Conservation (phyloP, 805 yeast species). For the Candida michaelii region DNA sequence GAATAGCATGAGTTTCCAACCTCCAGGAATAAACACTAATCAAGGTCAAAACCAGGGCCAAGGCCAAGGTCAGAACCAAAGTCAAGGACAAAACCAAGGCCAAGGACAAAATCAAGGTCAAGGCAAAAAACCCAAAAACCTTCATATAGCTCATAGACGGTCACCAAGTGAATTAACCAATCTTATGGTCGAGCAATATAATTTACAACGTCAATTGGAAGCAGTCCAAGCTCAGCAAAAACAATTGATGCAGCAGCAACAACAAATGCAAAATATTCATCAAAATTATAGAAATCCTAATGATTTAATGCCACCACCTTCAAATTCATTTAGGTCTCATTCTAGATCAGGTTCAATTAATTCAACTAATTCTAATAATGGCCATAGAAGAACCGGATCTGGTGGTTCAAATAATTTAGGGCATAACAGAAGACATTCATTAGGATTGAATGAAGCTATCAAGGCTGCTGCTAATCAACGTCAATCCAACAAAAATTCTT, state of each 20-base stretch:
- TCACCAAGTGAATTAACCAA: constrained; percentile 95
- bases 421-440: constrained; percentile 87
- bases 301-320: constrained; percentile 23
- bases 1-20: constrained; percentile 1
- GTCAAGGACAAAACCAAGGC: not conserved
- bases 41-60: not conserved
- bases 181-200: constrained; percentile 88
- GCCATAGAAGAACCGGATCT: constrained; percentile 38
- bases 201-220: constrained; percentile 89
- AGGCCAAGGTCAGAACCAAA: not conserved
- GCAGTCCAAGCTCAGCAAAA: constrained; percentile 90
- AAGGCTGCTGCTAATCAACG: constrained; percentile 94
- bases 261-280: constrained; percentile 40
- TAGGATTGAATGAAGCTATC: constrained; percentile 89
- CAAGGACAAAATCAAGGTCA: not conserved
- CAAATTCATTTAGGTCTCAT: constrained; percentile 21
- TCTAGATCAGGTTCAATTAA: constrained; percentile 33
- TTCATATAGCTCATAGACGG: constrained; percentile 95
- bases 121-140: constrained; percentile 30
- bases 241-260: constrained; percentile 79
- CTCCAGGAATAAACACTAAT: not conserved
- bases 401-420: constrained; percentile 43
- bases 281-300: constrained; percentile 50
- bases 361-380: constrained; percentile 8
- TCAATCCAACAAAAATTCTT: constrained; percentile 37